Evolutionary conservation across 495 filamentous ascomycete species (phyloP).

Genomic region (Glonium stellatum): DNA sequence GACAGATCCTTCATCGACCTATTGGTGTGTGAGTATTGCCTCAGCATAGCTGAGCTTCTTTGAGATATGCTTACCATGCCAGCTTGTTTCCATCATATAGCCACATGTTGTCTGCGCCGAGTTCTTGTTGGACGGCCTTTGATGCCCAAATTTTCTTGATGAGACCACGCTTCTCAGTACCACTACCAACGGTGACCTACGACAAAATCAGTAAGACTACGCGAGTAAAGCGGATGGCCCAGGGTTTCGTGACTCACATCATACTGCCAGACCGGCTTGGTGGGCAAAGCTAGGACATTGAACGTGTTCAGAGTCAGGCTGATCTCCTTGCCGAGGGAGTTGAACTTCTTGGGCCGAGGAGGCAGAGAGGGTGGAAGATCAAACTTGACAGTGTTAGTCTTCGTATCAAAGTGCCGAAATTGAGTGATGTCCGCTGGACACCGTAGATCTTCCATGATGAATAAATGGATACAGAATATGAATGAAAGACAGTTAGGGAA

Average conservation of each 20-base stretch:
- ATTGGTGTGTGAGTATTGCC: background rate
- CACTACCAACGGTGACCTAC: conserved; percentile 58
- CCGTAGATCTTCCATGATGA: background rate
- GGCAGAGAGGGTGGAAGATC: conserved; percentile 17
- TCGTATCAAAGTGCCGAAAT: conserved; percentile 7
- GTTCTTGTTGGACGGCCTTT: conserved; percentile 44
- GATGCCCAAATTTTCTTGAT: conserved; percentile 70
- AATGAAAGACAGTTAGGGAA: background rate
- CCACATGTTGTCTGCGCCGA: conserved; percentile 46
- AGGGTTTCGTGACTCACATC: conserved; percentile 56
- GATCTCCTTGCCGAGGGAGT: conserved; percentile 46
- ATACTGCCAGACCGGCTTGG: conserved; percentile 63
- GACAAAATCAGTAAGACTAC: background rate
- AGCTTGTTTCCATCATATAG: conserved; percentile 75
- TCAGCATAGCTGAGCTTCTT: background rate
- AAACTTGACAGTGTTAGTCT: conserved; percentile 16
- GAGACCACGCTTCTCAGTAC: conserved; percentile 53
- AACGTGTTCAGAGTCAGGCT: conserved; percentile 67
- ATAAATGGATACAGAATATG: background rate
- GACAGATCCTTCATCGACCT: conserved; percentile 35
- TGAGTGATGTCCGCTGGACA: background rate
- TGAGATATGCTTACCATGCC: conserved; percentile 55
- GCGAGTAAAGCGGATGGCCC: background rate
- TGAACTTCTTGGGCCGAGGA: conserved; percentile 24
- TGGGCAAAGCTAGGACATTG: conserved; percentile 50